Conservation (phyloP, 345 rosid species). For the Excoecaria cochinchinensis region DNA sequence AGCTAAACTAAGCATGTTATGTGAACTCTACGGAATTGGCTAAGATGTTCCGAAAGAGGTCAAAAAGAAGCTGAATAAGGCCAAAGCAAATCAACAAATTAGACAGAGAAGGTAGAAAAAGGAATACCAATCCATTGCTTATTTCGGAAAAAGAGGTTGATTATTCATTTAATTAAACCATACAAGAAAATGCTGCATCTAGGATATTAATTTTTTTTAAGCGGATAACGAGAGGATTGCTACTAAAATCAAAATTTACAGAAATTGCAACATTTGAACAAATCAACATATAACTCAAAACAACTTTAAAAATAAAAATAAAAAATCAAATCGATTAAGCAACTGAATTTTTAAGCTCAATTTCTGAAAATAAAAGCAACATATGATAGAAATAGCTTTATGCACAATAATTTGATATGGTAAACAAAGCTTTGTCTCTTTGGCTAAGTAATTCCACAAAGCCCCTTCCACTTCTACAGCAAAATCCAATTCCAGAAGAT, state of each 20-base stretch:
- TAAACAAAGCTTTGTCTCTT: neutral
- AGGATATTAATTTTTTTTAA: neutral
- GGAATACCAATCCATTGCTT: neutral
- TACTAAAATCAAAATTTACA: neutral
- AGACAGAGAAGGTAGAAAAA: neutral
- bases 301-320: neutral
- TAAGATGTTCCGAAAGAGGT: conserved; percentile 2
- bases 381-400: neutral
- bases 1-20: neutral
- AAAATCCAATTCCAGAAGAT: neutral
- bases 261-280: neutral
- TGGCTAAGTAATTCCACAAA: neutral
- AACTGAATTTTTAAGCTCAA: conserved; percentile 3
- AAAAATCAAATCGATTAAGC: neutral
- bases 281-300: conserved; percentile 3
- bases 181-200: neutral
- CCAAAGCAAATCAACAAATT: neutral
- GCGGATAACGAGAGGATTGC: neutral
- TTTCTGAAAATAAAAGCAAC: neutral
- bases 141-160: neutral
- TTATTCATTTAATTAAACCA: neutral
- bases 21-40: neutral
- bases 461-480: neutral
- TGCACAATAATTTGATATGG: neutral
- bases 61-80: neutral